A percentile compares a stretch with the other conserved stretches of the same genome.
Evolutionary conservation across 805 yeast genomes (phyloP).

Genomic region (Schizosaccharomyces cryophilus): DNA sequence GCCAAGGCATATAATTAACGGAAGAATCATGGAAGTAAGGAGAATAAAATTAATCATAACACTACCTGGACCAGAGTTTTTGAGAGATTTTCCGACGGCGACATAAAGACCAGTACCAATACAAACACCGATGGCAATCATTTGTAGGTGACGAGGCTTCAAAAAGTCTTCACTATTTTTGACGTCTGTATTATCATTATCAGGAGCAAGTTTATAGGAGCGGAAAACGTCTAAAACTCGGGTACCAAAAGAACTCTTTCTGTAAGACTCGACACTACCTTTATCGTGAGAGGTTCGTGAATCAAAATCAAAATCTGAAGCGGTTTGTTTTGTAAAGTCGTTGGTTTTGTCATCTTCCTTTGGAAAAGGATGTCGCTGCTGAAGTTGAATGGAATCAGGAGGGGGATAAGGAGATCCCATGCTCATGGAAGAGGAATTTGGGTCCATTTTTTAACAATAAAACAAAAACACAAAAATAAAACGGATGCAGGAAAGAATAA

Average conservation of each 20-base stretch:
- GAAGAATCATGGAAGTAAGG: conserved; percentile 27
- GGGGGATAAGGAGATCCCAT: no score
- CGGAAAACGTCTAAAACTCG: neutral
- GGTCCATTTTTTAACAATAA: no score
- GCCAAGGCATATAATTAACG: conserved; percentile 26
- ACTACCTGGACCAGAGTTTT: conserved; percentile 10
- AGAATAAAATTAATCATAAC: conserved; percentile 8
- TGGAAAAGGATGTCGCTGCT: no score
- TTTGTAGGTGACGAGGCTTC: conserved; percentile 46
- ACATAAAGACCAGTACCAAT: conserved; percentile 53
- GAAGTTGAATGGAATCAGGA: no score
- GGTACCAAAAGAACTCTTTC: neutral
- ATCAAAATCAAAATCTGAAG: neutral
- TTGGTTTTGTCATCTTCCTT: no score
- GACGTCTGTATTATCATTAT: neutral
- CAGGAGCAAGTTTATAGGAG: neutral
- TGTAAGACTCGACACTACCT: neutral
- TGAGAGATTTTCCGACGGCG: conserved; percentile 6
- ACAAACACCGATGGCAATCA: conserved; percentile 60
- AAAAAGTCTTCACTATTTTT: conserved; percentile 19
- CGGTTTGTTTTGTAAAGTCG: no score
- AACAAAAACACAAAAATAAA: no score
- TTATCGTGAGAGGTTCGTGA: neutral
- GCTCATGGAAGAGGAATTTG: no score
- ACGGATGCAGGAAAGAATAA: no score